A percentile compares a stretch with the other conserved stretches of the same genome.
Evolutionary conservation across 176 grass and related monocot species (phyloP).

Genomic region (Triticum monococcum): DNA sequence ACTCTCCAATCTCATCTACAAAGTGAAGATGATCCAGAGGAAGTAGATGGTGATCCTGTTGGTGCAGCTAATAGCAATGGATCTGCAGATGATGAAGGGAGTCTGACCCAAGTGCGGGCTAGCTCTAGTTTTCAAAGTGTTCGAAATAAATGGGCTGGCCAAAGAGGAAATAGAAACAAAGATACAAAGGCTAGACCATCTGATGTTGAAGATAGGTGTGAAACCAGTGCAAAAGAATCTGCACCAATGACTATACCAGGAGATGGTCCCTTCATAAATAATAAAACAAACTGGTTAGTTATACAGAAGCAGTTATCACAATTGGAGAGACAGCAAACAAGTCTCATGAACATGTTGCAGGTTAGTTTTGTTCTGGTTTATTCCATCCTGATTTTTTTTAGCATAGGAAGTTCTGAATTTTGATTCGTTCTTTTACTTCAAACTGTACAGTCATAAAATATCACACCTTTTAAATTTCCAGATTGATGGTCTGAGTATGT

Average conservation of each 20-base stretch:
- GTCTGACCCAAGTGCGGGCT: constrained; percentile 38
- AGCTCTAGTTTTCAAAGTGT: constrained; percentile 50
- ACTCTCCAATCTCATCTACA: constrained; percentile 53
- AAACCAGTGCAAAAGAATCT: constrained; percentile 52
- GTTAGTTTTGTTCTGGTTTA: constrained; percentile 43
- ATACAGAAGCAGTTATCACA: constrained; percentile 84
- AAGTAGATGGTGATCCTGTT: constrained; percentile 51
- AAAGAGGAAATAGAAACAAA: constrained; percentile 56
- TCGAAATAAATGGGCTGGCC: constrained; percentile 66
- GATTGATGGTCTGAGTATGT: not conserved
- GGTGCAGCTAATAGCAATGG: constrained; percentile 51
- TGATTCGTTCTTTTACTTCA: not conserved
- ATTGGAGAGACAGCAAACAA: constrained; percentile 91
- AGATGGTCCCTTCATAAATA: constrained; percentile 73
- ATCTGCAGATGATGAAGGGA: constrained; percentile 43
- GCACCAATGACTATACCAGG: constrained; percentile 42
- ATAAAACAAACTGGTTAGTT: constrained; percentile 75
- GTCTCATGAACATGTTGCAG: constrained; percentile 98
- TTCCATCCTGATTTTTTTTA: not conserved
- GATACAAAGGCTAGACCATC: constrained; percentile 63
- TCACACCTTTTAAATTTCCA: not conserved
- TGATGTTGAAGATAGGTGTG: constrained; percentile 57
- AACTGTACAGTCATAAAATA: not conserved
- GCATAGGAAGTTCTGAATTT: not conserved
- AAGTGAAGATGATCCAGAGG: constrained; percentile 54